Percentiles rank a stretch among this genome's conserved stretches.
Conservation (phyloP, 78 protist species). For the Chrysochromulina parva region DNA sequence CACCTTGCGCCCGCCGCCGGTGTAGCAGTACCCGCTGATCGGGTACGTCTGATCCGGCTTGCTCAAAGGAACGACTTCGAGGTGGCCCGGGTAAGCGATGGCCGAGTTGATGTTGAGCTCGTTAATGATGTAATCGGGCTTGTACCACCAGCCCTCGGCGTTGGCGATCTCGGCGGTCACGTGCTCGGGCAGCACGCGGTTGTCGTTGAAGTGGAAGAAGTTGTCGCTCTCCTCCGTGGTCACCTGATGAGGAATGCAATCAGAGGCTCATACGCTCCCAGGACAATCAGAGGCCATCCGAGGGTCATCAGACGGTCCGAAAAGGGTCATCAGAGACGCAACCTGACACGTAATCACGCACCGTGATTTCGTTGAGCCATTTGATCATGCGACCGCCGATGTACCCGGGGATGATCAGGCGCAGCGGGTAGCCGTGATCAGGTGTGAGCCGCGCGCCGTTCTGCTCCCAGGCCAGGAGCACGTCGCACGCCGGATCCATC, state of each 20-base stretch:
- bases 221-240: neutral
- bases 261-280: no score
- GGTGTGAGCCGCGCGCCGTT: constrained; percentile 34
- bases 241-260: neutral
- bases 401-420: constrained; percentile 49
- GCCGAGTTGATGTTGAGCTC: constrained; percentile 51
- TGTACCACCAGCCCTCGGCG: constrained; percentile 39
- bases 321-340: no score
- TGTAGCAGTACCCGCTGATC: constrained; percentile 15
- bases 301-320: no score
- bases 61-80: neutral
- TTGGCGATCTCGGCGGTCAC: constrained; percentile 20
- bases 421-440: constrained; percentile 57
- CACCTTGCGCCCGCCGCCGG: constrained; percentile 47
- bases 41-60: neutral
- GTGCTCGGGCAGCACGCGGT: constrained; percentile 47
- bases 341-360: neutral
- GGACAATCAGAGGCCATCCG: no score
- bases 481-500: constrained; percentile 33
- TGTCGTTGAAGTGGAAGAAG: constrained; percentile 34
- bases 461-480: constrained; percentile 39
- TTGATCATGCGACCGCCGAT: constrained; percentile 58
- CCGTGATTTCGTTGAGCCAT: constrained; percentile 13
- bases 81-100: constrained; percentile 13
- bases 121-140: constrained; percentile 53